Evolutionary conservation across 441 rosid genomes (phyloP).

Genomic region (Erysimum pusillum): DNA sequence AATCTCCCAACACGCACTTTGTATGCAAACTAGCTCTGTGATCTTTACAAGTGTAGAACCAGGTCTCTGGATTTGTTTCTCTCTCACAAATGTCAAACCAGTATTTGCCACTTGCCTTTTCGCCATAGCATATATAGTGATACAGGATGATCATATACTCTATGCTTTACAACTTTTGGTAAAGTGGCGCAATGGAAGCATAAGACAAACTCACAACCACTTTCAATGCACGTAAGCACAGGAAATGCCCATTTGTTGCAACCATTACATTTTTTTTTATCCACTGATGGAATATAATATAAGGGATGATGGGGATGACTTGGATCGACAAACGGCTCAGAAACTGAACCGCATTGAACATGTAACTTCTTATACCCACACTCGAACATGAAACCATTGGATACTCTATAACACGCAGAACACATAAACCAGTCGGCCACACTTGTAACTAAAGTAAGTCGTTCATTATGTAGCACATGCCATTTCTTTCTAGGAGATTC

Average conservation of each 20-base stretch:
- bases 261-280: not conserved
- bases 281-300: not conserved
- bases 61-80: no score
- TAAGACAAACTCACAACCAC: no score
- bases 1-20: no score
- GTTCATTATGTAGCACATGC: not conserved
- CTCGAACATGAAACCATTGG: slow-evolving; percentile 8
- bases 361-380: not conserved
- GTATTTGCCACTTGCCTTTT: no score
- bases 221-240: no score
- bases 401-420: not conserved
- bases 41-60: no score
- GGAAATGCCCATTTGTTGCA: not conserved
- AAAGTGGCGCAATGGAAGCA: no score
- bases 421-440: not conserved
- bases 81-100: no score
- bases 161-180: no score
- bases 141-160: no score
- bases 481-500: not conserved
- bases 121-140: no score
- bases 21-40: no score
- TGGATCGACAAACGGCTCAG: not conserved
- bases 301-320: slow-evolving; percentile 12
- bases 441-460: not conserved
- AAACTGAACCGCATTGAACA: not conserved